A percentile compares a stretch with the other conserved stretches of the same genome.
These are phyloP conservation scores for Entrophospora sp. DNA, from an alignment of 192 early-diverging fungal species.

Conservation along the genomic window DNA sequence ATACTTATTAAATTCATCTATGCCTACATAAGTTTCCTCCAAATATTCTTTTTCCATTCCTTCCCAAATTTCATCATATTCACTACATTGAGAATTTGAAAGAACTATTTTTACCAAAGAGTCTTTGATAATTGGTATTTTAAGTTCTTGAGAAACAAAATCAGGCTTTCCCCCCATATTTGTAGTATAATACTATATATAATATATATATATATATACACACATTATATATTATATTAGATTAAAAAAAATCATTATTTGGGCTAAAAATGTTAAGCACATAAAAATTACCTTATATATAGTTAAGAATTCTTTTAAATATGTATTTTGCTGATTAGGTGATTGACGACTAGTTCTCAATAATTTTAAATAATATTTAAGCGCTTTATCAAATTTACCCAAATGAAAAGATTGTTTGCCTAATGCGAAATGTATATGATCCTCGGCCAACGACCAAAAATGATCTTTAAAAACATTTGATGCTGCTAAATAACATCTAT, in stretches of 20 bases:
- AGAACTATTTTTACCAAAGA: constrained; percentile 43
- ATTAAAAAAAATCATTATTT: not conserved
- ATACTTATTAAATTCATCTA: constrained; percentile 19
- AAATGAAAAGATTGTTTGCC: constrained; percentile 73
- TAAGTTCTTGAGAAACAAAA: constrained; percentile 41
- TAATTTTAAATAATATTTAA: constrained; percentile 71
- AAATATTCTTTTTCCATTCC: constrained; percentile 59
- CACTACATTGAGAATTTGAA: constrained; percentile 52
- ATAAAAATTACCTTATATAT: constrained; percentile 57
- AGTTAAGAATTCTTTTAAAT: constrained; percentile 69
- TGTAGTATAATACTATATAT: constrained; percentile 35
- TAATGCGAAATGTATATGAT: constrained; percentile 83
- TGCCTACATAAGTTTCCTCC: constrained; percentile 36
- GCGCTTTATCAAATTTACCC: constrained; percentile 62
- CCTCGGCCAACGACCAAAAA: constrained; percentile 72
- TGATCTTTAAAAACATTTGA: constrained; percentile 46
- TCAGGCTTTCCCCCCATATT: constrained; percentile 38
- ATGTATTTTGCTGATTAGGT: constrained; percentile 51
- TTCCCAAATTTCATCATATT: constrained; percentile 57
- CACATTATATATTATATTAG: no score
- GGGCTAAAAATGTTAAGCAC: not conserved
- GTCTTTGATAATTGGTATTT: constrained; percentile 53
- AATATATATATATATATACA: no score
- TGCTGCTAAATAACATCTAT: constrained; percentile 65
- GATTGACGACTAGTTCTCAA: constrained; percentile 60